Percentiles rank a stretch among this genome's conserved stretches.
Evolutionary conservation across 2,329 filamentous ascomycete genomes (phyloP).

Genomic region (Eurotiales sp.): DNA sequence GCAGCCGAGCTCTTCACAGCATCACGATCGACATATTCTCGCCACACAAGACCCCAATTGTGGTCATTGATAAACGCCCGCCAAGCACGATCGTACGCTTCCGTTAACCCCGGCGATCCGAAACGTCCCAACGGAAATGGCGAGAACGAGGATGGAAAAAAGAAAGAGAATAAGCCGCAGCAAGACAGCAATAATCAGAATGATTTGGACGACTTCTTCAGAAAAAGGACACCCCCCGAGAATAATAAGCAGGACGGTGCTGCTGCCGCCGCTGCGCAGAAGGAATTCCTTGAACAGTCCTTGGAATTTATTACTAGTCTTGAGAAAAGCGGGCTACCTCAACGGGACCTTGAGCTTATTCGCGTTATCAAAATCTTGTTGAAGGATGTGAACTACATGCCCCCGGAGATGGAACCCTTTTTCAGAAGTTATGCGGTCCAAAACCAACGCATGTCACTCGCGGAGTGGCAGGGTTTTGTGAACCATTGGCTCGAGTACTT

Average conservation of each 20-base stretch:
- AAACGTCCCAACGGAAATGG: constrained; percentile 40
- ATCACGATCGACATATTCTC: constrained; percentile 43
- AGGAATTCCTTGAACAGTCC: constrained; percentile 22
- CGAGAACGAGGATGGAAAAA: constrained; percentile 21
- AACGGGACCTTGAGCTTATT: constrained; percentile 3
- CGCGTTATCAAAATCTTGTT: not conserved
- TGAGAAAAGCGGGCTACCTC: not conserved
- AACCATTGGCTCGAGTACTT: constrained; percentile 8
- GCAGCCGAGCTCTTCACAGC: constrained; percentile 52
- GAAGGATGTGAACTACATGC: constrained; percentile 6
- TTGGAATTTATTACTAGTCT: constrained; percentile 4
- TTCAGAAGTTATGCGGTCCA: constrained; percentile 12
- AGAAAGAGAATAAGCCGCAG: constrained; percentile 16
- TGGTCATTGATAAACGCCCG: constrained; percentile 33
- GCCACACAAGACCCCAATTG: constrained; percentile 36
- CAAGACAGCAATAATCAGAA: not conserved
- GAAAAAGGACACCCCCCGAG: constrained; percentile 11
- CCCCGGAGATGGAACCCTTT: constrained; percentile 13
- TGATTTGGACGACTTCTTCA: constrained; percentile 5
- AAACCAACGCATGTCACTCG: constrained; percentile 6
- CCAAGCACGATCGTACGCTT: constrained; percentile 40
- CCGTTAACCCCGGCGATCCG: constrained; percentile 42
- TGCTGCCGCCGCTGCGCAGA: constrained; percentile 45
- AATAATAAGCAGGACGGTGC: constrained; percentile 42
- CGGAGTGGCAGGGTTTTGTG: constrained; percentile 8